Evolutionary conservation across 495 filamentous ascomycete species (phyloP).

Genomic region (Hamigera avellanea): DNA sequence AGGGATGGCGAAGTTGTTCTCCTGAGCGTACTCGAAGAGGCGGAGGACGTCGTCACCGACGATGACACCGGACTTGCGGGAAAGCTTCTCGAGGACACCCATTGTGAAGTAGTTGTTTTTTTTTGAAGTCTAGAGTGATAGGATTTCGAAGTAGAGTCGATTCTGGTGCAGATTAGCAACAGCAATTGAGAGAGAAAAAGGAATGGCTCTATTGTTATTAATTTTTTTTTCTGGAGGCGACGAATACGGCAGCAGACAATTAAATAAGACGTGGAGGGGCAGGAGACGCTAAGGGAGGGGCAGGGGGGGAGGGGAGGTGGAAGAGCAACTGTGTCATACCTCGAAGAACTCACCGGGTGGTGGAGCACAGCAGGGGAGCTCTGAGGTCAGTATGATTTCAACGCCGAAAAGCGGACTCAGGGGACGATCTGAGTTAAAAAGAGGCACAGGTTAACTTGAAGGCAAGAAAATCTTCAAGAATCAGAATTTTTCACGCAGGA

Average conservation of each 20-base stretch:
- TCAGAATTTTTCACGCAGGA: no score
- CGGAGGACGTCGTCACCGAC: conserved; percentile 68
- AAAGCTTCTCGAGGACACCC: conserved; percentile 55
- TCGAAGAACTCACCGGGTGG: conserved; percentile 21
- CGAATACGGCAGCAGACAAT: no score
- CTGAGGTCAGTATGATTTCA: conserved; percentile 18
- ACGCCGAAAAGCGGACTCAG: neutral
- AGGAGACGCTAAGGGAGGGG: conserved; percentile 9
- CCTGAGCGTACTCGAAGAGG: conserved; percentile 79
- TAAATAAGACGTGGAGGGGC: neutral
- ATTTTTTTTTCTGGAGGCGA: no score
- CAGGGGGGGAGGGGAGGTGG: conserved; percentile 7
- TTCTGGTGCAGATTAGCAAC: no score
- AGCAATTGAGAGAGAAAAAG: no score
- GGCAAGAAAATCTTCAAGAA: no score
- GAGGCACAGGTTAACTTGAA: no score
- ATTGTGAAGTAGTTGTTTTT: conserved; percentile 30
- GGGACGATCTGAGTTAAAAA: neutral
- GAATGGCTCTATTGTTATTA: no score
- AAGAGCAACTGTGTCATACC: neutral
- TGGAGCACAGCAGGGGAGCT: conserved; percentile 17
- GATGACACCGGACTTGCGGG: conserved; percentile 75
- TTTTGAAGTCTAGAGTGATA: neutral
- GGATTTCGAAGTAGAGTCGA: neutral
- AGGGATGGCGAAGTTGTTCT: conserved; percentile 81